Percentiles rank a stretch among this genome's conserved stretches.
phyloP scores from a whole-genome alignment of 2,329 filamentous ascomycete genomes.

The Camillea tinctor region DNA sequence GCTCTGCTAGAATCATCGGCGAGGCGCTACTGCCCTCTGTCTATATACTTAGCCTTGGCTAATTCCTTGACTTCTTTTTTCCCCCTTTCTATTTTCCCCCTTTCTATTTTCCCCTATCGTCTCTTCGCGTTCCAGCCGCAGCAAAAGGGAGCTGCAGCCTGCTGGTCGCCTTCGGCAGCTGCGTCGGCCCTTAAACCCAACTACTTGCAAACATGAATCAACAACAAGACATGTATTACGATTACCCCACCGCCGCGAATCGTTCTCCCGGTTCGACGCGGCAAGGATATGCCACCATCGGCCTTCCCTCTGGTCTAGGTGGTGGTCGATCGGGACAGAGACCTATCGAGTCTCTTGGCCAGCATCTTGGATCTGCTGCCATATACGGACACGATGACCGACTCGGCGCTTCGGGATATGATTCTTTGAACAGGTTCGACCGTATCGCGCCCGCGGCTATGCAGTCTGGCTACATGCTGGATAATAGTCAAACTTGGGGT shows the following conservation, averaged over 20 bases:
- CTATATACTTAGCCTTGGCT: slow-evolving; percentile 14
- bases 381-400: slow-evolving; percentile 69
- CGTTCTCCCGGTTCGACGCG: slow-evolving; percentile 72
- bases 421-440: slow-evolving; percentile 44
- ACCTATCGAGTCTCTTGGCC: slow-evolving; percentile 72
- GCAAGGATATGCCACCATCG: slow-evolving; percentile 59
- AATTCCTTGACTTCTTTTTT: slow-evolving; percentile 1
- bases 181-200: slow-evolving; percentile 19
- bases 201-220: slow-evolving; percentile 42
- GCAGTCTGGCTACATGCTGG: slow-evolving; percentile 49
- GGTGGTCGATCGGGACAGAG: slow-evolving; percentile 69
- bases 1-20: slow-evolving; percentile 2
- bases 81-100: no score
- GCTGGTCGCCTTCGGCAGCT: slow-evolving; percentile 31
- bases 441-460: slow-evolving; percentile 34
- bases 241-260: slow-evolving; percentile 59
- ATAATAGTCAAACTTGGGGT: slow-evolving; percentile 81
- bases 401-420: slow-evolving; percentile 58
- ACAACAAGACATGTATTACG: slow-evolving; percentile 71
- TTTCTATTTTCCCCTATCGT: no score
- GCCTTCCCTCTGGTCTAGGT: slow-evolving; percentile 48
- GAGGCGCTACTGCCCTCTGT: slow-evolving; percentile 11
- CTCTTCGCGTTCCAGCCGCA: slow-evolving; percentile 14
- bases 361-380: slow-evolving; percentile 55
- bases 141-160: slow-evolving; percentile 31